Base-by-base conservation (phyloP, 139 green algal genomes). In the Parachlorella kessleri region DNA sequence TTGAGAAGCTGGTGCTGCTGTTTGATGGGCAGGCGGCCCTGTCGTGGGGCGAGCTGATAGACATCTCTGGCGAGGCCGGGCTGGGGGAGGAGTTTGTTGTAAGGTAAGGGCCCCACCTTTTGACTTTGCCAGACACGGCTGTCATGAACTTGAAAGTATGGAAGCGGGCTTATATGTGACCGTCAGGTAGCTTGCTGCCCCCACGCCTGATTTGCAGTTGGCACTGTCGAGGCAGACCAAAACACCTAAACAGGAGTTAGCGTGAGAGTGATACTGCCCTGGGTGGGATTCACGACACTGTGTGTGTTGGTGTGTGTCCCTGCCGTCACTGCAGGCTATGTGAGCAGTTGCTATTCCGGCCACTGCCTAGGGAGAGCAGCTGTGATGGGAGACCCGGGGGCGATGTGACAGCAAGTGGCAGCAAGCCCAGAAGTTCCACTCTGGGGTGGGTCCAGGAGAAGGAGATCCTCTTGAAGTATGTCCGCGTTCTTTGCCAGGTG, bases 321-420 rank as follows among this genome's bases (percentile, higher is more conserved):
- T n/a, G 39, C 18, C 53, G 6, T 35, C 35, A 26, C 28, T 38
- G 75, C 75, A 81, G 73, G 66, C 75, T 89, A 5, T 88, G 82
- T 65, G 78, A 88, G 36, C 69, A 83, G 70, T 82, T 88, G 64
- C 69, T 89, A 32, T 76, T 85, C 70, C n/a, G 66, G 7, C 75
- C 64, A 23, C 2, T 63, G 67, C 28, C 30, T 10, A 32, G n/a
- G 37, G 6, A 2, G 2, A 3, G 53, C 9, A 55, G 38, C 2
- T n/a, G n/a, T n/a, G n/a, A n/a, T 18, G 48, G 48, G 48, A 18
- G 21, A 28, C 48, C 21, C 14, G 48, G 48, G 21, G 48, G 48
- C 48, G 21, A 59, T 28, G 48, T 18, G 14, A 14, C 21, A 14
- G 21, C 14, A 14, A 59, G 48, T 28, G 21, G 48, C 48, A 59